Evolutionary conservation across 441 rosid species (phyloP).

Genomic region (Adansonia madagascariensis): DNA sequence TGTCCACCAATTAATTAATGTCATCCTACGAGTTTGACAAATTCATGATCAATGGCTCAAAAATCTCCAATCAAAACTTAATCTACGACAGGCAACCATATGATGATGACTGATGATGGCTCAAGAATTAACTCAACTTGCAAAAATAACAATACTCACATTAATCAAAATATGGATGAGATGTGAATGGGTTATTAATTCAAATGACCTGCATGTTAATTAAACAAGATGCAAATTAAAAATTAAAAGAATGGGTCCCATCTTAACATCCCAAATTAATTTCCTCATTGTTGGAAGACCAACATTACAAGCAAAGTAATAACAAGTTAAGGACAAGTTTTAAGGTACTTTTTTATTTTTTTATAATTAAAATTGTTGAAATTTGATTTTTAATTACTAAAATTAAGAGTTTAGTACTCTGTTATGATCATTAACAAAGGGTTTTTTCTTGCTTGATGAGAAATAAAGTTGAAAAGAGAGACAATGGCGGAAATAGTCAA

Average conservation of each 20-base stretch:
- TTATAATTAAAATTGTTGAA: no score
- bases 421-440: no score
- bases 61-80: background rate
- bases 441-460: background rate
- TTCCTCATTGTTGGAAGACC: constrained; percentile 12
- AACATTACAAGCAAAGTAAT: background rate
- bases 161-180: background rate
- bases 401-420: background rate
- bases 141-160: background rate
- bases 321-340: no score
- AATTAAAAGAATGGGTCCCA: background rate
- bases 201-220: no score
- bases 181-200: no score
- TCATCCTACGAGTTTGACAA: background rate
- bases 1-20: constrained; percentile 5
- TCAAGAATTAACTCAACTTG: background rate
- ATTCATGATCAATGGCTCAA: background rate
- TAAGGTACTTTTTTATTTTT: no score
- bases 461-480: background rate
- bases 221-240: no score
- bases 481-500: background rate
- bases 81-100: background rate
- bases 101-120: no score
- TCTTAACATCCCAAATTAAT: background rate
- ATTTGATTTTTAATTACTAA: background rate